Conservation (phyloP, 208 protist genomes). For the Novymonas esmeraldas region DNA sequence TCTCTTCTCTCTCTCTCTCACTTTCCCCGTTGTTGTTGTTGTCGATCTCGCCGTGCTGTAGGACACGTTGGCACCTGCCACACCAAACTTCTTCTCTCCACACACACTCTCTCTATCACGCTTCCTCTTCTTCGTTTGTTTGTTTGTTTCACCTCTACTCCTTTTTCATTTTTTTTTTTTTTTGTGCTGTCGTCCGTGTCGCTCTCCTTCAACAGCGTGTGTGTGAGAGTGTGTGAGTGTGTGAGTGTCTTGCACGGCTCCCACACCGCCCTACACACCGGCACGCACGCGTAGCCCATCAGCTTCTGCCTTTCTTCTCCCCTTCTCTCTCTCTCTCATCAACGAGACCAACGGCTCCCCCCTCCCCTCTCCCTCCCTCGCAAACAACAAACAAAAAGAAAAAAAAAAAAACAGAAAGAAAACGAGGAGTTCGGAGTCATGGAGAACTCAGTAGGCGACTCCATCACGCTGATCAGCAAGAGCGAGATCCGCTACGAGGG, state of each 20-base stretch:
- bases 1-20: slow-evolving; percentile 6
- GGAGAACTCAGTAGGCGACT: slow-evolving; percentile 59
- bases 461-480: slow-evolving; percentile 87
- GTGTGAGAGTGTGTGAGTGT: no score
- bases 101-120: not conserved
- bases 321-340: not conserved
- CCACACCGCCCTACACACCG: not conserved
- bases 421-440: slow-evolving; percentile 16
- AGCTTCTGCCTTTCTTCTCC: not conserved
- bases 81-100: not conserved
- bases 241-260: no score
- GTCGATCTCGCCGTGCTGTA: no score
- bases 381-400: not conserved
- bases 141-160: no score
- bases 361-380: not conserved
- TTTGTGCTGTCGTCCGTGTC: not conserved
- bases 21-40: not conserved
- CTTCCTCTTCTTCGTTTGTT: not conserved
- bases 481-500: slow-evolving; percentile 91
- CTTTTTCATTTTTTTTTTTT: not conserved
- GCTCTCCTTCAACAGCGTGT: slow-evolving; percentile 3
- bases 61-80: no score
- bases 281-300: no score
- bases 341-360: not conserved
- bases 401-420: slow-evolving; percentile 1